Evolutionary conservation across 345 rosid species (phyloP), one percentile per base, ranked within the genome.

Genomic region (Bruguiera sexangula): DNA sequence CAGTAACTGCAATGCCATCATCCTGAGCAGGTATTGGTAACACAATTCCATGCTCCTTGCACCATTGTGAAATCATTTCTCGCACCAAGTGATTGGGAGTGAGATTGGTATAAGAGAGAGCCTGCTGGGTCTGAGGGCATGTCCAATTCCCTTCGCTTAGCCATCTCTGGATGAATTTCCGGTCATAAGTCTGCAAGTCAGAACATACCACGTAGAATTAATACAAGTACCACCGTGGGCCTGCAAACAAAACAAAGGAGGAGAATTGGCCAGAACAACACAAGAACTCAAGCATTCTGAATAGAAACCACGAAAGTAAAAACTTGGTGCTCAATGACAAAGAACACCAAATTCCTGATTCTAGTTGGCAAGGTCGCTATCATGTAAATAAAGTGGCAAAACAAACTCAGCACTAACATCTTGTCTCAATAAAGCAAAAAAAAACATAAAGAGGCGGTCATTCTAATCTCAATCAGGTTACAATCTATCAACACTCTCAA

Each of bases 151-250:
- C 85, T 54, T 68, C 74, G 52, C 59, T 80, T 60, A 87, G 77
- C 88, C 83, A 77, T 43, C 67, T 48, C 56, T 69, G 68, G 68
- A 87, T 85, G 75, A 55, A 78, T 6, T 76, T 70, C 21, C 85
- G 81, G 61, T 89, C 87, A 61, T 73, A 84, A 54, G 90, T 89
- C 95, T 87, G 85, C 48, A 78, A 70, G 66, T 30, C 65, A 51
- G 50, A 21, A 71, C n/a, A 27, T 3, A 57, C 63, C 63, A 16
- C 31, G 61, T 16, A 68, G 31, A 78, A 67, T 54, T 24, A 60
- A 72, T 54, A 31, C 37, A 51, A 68, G 32, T 29, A 59, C 27
- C 30, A 8, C 24, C 37, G 20, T 54, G 37, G 32, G 24, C 22
- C 10, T 7, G 51, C 29, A 32, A 53, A 16, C 20, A 64, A 16